Evolutionary conservation across 306 rosid species (phyloP).

Genomic region (Sophora flavescens): DNA sequence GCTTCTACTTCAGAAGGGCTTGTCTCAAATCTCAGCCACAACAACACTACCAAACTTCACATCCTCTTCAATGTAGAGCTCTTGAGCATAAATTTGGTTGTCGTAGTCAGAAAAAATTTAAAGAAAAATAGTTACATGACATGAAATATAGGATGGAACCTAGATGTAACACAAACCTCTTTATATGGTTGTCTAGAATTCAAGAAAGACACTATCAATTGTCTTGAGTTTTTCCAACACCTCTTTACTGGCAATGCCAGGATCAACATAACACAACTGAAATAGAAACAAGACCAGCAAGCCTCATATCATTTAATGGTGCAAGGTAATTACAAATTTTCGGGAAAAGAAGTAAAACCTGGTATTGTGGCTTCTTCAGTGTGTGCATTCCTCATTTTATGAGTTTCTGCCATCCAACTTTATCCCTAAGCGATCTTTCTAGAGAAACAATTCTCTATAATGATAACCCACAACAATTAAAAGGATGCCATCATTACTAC

Average conservation of each 20-base stretch:
- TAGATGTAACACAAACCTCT: conserved; percentile 28
- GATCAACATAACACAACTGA: conserved; percentile 89
- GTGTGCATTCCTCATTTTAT: conserved; percentile 88
- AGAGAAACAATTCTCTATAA: conserved; percentile 71
- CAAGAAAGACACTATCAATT: too few relatives aligned
- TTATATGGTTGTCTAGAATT: conserved; percentile 53
- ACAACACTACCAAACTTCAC: conserved; percentile 48
- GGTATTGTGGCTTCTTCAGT: conserved; percentile 78
- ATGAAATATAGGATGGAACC: conserved; percentile 50
- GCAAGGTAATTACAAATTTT: conserved; percentile 6
- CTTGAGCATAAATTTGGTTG: conserved; percentile 89
- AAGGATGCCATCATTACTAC: conserved; percentile 33
- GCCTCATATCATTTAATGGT: conserved; percentile 15
- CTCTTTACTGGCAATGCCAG: conserved; percentile 69
- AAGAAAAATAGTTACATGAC: neutral
- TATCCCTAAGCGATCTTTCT: conserved; percentile 68
- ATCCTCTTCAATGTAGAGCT: conserved; percentile 85
- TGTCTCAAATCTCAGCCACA: conserved; percentile 82
- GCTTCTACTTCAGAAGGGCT: conserved; percentile 62
- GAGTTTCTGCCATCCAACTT: conserved; percentile 77
- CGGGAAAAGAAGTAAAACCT: conserved; percentile 56
- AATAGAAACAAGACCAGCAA: conserved; percentile 51
- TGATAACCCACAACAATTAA: conserved; percentile 41
- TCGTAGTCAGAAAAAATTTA: conserved; percentile 26
- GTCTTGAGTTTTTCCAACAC: conserved; percentile 79